phyloP scores from a whole-genome alignment of 2,329 filamentous ascomycete genomes.

The Endoconidiophora laricicola region DNA sequence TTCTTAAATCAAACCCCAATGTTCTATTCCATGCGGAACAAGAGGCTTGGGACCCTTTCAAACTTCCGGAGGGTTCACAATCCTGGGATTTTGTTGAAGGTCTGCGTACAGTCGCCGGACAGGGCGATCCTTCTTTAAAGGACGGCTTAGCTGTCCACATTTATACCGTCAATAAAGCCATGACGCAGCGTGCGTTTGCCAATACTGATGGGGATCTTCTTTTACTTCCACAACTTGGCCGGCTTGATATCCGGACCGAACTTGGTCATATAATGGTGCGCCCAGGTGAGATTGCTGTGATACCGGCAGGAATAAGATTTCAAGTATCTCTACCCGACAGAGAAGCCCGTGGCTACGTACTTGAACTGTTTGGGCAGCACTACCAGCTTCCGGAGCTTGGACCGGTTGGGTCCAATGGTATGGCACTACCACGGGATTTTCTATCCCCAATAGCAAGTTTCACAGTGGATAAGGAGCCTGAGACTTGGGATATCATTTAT shows the following conservation, averaged over 20 bases:
- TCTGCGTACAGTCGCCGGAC: slow-evolving; percentile 31
- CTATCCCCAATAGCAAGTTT: slow-evolving; percentile 43
- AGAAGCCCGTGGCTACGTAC: slow-evolving; percentile 46
- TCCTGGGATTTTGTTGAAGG: slow-evolving; percentile 29
- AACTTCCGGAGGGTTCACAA: not conserved
- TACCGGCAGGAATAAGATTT: slow-evolving; percentile 45
- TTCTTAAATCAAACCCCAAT: slow-evolving; percentile 28
- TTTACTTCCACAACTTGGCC: slow-evolving; percentile 47
- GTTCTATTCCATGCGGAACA: slow-evolving; percentile 30
- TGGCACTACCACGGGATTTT: slow-evolving; percentile 51
- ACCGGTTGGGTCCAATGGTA: slow-evolving; percentile 46
- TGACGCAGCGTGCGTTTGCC: slow-evolving; percentile 30
- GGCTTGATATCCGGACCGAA: slow-evolving; percentile 51
- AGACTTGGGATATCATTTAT: slow-evolving; percentile 36
- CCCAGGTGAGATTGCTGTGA: slow-evolving; percentile 50
- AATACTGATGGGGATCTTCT: slow-evolving; percentile 51
- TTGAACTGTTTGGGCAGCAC: slow-evolving; percentile 48
- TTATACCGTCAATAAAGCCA: slow-evolving; percentile 29
- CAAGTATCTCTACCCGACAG: slow-evolving; percentile 26
- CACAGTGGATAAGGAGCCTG: slow-evolving; percentile 32
- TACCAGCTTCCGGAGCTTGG: slow-evolving; percentile 52
- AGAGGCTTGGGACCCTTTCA: slow-evolving; percentile 32
- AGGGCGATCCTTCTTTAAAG: slow-evolving; percentile 31
- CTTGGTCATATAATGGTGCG: slow-evolving; percentile 46
- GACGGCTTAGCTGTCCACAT: slow-evolving; percentile 33